Conservation (phyloP, 371 early-diverging fungal species). For the Mucor ambiguus region DNA sequence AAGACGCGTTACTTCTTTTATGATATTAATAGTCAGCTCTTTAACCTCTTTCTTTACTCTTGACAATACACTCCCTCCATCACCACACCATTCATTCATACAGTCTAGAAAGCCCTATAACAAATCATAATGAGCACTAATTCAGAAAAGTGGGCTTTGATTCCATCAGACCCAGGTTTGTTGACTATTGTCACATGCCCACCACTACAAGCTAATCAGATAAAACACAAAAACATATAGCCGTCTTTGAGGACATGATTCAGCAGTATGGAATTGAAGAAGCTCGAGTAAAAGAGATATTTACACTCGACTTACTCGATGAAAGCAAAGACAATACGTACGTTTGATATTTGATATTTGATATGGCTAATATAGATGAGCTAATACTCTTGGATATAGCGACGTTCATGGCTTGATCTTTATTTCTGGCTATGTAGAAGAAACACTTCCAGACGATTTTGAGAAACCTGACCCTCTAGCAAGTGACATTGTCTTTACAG, state of each 20-base stretch:
- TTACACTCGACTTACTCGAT: constrained; percentile 15
- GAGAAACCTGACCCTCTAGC: background rate
- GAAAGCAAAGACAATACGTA: constrained; percentile 11
- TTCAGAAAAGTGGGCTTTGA: constrained; percentile 17
- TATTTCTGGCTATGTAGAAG: constrained; percentile 14
- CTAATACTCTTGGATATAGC: background rate
- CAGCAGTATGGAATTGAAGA: constrained; percentile 15
- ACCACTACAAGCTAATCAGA: background rate
- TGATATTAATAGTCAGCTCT: background rate
- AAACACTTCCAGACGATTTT: background rate
- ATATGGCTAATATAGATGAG: background rate
- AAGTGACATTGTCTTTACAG: constrained; percentile 12
- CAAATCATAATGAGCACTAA: background rate
- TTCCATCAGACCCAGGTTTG: constrained; percentile 29
- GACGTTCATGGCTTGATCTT: constrained; percentile 21
- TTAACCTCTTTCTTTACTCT: background rate
- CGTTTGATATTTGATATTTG: background rate
- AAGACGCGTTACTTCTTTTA: background rate
- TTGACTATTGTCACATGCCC: background rate
- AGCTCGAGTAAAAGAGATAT: constrained; percentile 16
- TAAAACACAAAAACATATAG: background rate
- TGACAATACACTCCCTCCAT: background rate
- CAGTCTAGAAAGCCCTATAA: background rate
- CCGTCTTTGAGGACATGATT: constrained; percentile 24
- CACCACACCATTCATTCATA: background rate